Percentiles rank a stretch among this genome's conserved stretches.
Evolutionary conservation across 352 stramenopile species (phyloP).

Genomic region (Globisporangium lucens): DNA sequence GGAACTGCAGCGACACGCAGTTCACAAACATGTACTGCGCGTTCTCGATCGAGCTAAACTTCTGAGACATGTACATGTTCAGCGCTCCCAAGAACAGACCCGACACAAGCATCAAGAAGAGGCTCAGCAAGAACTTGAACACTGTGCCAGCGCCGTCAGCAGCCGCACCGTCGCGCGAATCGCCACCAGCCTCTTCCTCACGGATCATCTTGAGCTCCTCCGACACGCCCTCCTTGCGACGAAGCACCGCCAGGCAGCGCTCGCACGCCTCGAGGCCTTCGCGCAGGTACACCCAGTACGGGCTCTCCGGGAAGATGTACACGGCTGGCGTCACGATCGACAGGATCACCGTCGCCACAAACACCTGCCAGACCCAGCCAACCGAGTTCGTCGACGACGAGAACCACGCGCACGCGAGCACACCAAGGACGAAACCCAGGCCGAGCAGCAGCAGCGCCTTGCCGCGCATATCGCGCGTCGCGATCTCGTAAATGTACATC

Average conservation of each 20-base stretch:
- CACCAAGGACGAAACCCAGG: constrained; percentile 64
- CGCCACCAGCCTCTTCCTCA: constrained; percentile 50
- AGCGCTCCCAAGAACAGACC: constrained; percentile 58
- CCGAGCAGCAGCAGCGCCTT: constrained; percentile 77
- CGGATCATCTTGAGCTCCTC: constrained; percentile 79
- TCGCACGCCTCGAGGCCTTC: constrained; percentile 75
- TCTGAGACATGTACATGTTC: constrained; percentile 74
- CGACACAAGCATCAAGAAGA: constrained; percentile 72
- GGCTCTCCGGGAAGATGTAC: constrained; percentile 84
- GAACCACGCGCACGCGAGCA: constrained; percentile 63
- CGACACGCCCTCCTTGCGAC: constrained; percentile 70
- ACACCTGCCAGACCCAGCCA: constrained; percentile 85
- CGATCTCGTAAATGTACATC: constrained; percentile 88
- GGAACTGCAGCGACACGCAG: constrained; percentile 61
- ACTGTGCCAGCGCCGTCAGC: constrained; percentile 27
- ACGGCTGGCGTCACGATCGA: constrained; percentile 77
- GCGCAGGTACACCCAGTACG: constrained; percentile 82
- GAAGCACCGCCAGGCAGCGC: constrained; percentile 62
- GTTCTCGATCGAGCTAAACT: constrained; percentile 52
- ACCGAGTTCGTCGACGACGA: constrained; percentile 67
- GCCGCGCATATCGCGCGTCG: constrained; percentile 76
- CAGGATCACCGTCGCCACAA: constrained; percentile 72
- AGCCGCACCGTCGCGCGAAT: constrained; percentile 25
- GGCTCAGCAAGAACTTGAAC: constrained; percentile 66
- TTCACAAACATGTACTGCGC: constrained; percentile 82